Base-by-base conservation (phyloP, 2,329 filamentous ascomycete species). In the Arthrocladium fulminans region DNA sequence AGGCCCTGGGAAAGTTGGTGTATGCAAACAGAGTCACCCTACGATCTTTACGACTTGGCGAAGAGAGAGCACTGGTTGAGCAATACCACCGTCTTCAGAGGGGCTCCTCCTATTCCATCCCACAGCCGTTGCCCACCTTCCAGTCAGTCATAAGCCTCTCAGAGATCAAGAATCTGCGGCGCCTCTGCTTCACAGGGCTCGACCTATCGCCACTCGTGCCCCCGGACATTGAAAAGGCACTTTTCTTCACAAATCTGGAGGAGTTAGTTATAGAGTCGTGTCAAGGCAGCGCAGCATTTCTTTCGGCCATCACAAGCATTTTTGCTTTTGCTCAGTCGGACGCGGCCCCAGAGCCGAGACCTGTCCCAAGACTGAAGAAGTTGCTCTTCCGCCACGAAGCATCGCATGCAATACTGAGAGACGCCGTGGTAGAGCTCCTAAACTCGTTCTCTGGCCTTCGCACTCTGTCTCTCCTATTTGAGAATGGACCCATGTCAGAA, bases 381-480 rank as follows among this genome's bases (percentile, higher is more conserved):
- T 59, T 59, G 30, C 44, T 55, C 3, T 51, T 59, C 39, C 56
- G 57, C 1, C 51, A 54, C 49, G 57, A 59, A 42, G 49, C 43
- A 15, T 53, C 56, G 2, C 54, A 34, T 13, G 35, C n/a, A n/a
- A 40, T 47, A 9, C 25, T 59, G 19, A 58, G 54, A 40, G 51
- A 55, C 17, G 48, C 56, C 5, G 23, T 57, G 23, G 43, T 53
- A 23, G 50, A 34, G 30, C 57, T 59, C 34, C 48, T 58, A 17
- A 49, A 15, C 27, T 59, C 57, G 19, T 59, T 59, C 47, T 51
- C 41, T 17, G 57, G 57, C 22, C 55, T 59, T 13, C 43, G 20
- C 20, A 54, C 45, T 3, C 44, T 59, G 22, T 59, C 56, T 5
- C 39, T 59, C 13, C 51, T 59, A 3, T 52, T 59, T 19, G 57